Conservation (phyloP, 805 yeast genomes). For the Candida lessepsii region DNA sequence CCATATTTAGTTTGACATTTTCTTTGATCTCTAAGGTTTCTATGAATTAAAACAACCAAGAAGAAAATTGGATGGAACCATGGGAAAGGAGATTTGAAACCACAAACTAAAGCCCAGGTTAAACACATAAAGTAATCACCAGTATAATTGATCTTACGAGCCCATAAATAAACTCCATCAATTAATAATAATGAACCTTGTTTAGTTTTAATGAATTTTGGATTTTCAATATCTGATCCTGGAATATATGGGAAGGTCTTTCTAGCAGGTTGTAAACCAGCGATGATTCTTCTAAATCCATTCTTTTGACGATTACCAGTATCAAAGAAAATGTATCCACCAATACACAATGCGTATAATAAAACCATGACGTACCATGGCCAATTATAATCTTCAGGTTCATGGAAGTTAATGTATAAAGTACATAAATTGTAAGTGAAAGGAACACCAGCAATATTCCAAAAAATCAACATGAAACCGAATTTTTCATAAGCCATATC, state of each 20-base stretch:
- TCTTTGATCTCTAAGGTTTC: conserved; percentile 83
- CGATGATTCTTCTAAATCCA: conserved; percentile 77
- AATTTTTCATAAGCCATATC: conserved; percentile 99
- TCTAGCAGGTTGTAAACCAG: conserved; percentile 76
- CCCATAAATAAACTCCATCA: conserved; percentile 93
- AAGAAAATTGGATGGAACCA: conserved; percentile 96
- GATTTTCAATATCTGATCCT: conserved; percentile 75
- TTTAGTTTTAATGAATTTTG: conserved; percentile 78
- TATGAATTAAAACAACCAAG: conserved; percentile 80
- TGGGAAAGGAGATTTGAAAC: conserved; percentile 83
- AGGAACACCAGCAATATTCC: conserved; percentile 99
- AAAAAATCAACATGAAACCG: conserved; percentile 97
- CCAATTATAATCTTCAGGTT: conserved; percentile 81
- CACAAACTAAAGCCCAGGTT: conserved; percentile 91
- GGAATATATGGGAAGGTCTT: conserved; percentile 94
- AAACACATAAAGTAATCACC: conserved; percentile 88
- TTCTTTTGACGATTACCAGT: conserved; percentile 95
- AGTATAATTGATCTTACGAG: conserved; percentile 92
- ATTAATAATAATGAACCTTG: conserved; percentile 82
- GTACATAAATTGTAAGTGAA: conserved; percentile 96
- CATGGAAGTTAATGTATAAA: conserved; percentile 75
- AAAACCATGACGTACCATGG: conserved; percentile 56
- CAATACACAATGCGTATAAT: conserved; percentile 55
- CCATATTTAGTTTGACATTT: conserved; percentile 90
- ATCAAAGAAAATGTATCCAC: conserved; percentile 90